Evolutionary conservation across 2,329 filamentous ascomycete genomes (phyloP), one percentile per base, ranked within the genome.

Genomic region (Xylariaceae sp.): DNA sequence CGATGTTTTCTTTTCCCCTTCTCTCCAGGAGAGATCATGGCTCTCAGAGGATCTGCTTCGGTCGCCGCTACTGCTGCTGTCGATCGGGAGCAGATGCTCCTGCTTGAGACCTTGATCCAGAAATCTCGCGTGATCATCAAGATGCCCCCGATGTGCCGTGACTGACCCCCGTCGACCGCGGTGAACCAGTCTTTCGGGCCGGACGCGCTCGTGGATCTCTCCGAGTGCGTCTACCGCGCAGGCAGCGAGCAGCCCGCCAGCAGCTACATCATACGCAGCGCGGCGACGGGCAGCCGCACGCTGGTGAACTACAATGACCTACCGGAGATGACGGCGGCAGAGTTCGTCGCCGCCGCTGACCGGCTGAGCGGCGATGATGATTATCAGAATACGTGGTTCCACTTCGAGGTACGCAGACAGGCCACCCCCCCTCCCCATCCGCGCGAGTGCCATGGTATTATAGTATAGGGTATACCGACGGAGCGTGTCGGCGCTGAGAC

Each of bases 221-320:
- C 58, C 16, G 60, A 65, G 45, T 82, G 78, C 51, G 64, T 86
- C 26, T 80, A 75, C 50, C 71, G 80, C 2, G 56, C 68, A 6
- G 63, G 59, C 14, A 59, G 67, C 42, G 46, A 55, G 5, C 69
- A 79, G 42, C 67, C 80, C 2, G 78, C 80, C 3, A 80, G 77
- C 38, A 77, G 79, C 55, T 84, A 82, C 58, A 77, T 86, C 40
- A 67, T 86, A 37, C 74, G 75, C 42, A 82, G 75, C 51, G 56
- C 62, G 31, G 58, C 57, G 16, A 75, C 67, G 3, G 73, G 70
- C 14, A 80, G 72, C 35, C 68, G 83, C 28, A 87, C 82, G 0
- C 74, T 86, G 37, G 75, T 87, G 36, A 87, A 79, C 53, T 73
- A 77, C 56, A 84, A 78, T 47, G 67, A 70, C 37, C 64, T 87